A percentile compares a stretch with the other conserved stretches of the same genome.
Evolutionary conservation across 2,329 filamentous ascomycete genomes (phyloP).

Genomic region (Periconia sp.): DNA sequence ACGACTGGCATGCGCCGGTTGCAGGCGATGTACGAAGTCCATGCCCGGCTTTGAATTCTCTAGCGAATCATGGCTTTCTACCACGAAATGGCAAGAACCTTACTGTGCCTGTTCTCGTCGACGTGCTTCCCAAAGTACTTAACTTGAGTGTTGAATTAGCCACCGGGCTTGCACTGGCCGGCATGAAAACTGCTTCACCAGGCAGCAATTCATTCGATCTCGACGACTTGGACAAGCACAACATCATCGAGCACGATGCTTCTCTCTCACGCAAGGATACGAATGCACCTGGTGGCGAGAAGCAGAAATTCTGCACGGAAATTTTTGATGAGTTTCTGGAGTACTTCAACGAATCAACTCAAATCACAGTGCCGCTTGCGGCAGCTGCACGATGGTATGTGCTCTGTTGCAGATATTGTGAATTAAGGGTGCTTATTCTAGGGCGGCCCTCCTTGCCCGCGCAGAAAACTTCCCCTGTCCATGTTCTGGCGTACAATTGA

Average conservation of each 20-base stretch:
- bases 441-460: no score
- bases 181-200: constrained; percentile 14
- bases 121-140: constrained; percentile 27
- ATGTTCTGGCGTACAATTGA: no score
- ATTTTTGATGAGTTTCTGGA: constrained; percentile 30
- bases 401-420: constrained; percentile 8
- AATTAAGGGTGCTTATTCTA: not conserved
- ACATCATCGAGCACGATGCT: constrained; percentile 45
- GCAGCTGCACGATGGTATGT: constrained; percentile 16
- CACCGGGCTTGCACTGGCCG: constrained; percentile 28
- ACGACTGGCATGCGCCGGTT: constrained; percentile 21
- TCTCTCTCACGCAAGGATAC: constrained; percentile 33
- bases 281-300: constrained; percentile 28
- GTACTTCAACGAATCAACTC: constrained; percentile 5
- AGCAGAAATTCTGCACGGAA: constrained; percentile 24
- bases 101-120: constrained; percentile 32
- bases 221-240: constrained; percentile 40
- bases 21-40: constrained; percentile 24
- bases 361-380: constrained; percentile 6
- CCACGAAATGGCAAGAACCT: constrained; percentile 40
- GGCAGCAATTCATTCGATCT: constrained; percentile 30
- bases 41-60: constrained; percentile 40
- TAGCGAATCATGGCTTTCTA: constrained; percentile 43
- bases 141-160: constrained; percentile 41
- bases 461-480: no score